These are phyloP conservation scores for Halocafeteria seosinensis DNA, from an alignment of 108 stramenopile species.

Conservation along the genomic window DNA sequence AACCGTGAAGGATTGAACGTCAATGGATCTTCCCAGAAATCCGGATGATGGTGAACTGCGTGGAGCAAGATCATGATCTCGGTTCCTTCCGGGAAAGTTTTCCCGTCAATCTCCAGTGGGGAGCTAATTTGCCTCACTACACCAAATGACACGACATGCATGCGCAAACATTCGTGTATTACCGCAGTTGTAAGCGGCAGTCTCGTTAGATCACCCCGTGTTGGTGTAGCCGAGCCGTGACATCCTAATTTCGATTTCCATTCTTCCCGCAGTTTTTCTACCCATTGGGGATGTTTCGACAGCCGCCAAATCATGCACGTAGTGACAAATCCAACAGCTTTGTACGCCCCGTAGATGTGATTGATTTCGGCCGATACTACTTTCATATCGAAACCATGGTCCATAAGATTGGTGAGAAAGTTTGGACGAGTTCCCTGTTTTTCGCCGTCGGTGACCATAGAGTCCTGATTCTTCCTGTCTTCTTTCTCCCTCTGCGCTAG, in stretches of 20 bases:
- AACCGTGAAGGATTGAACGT: background rate
- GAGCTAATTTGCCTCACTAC: background rate
- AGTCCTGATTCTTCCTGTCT: too few species aligned
- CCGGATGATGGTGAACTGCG: background rate
- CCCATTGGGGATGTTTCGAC: background rate
- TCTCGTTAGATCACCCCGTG: background rate
- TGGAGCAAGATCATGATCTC: background rate
- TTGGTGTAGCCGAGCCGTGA: too few species aligned
- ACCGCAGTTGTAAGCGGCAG: background rate
- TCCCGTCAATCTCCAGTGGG: background rate
- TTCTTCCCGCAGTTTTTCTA: background rate
- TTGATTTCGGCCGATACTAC: background rate
- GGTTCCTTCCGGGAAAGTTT: background rate
- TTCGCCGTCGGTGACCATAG: too few species aligned
- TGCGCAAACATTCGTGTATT: background rate
- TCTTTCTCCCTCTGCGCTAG: background rate
- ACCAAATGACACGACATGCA: background rate
- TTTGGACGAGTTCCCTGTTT: too few species aligned
- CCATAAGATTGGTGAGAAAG: too few species aligned
- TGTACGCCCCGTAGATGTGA: background rate
- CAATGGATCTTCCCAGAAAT: background rate
- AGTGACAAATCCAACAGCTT: background rate
- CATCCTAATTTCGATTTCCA: background rate
- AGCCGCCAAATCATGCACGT: background rate
- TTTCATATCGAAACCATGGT: too few species aligned